Percentiles rank a stretch among this genome's conserved stretches.
phyloP scores from a whole-genome alignment of 2,329 filamentous ascomycete genomes.

The Arthroderma uncinatum region DNA sequence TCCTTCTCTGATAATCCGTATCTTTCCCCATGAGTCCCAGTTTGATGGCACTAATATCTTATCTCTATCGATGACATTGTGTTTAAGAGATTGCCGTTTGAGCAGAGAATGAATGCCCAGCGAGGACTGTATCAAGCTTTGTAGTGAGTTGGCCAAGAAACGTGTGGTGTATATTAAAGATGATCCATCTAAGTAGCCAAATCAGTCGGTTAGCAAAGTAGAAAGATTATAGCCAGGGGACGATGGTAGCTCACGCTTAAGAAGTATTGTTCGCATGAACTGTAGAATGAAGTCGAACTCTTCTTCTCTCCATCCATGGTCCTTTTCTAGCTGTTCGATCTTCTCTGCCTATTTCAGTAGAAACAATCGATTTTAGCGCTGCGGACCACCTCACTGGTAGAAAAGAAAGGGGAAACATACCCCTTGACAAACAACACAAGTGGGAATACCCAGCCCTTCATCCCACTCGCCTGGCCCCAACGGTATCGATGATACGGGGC shows the following conservation, averaged over 20 bases:
- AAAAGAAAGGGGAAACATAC: slow-evolving; percentile 38
- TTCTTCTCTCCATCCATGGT: slow-evolving; percentile 86
- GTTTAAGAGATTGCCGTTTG: slow-evolving; percentile 66
- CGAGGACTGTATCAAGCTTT: slow-evolving; percentile 70
- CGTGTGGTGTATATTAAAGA: slow-evolving; percentile 78
- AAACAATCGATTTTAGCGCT: slow-evolving; percentile 5
- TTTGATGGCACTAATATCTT: slow-evolving; percentile 91
- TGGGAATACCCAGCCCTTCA: slow-evolving; percentile 70
- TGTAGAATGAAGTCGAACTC: slow-evolving; percentile 94
- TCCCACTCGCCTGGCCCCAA: slow-evolving; percentile 88
- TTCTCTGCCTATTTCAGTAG: slow-evolving; percentile 57
- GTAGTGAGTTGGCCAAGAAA: slow-evolving; percentile 63
- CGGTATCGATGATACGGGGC: slow-evolving; percentile 56
- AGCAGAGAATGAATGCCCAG: slow-evolving; percentile 76
- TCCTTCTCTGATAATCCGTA: slow-evolving; percentile 76
- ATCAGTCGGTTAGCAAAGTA: slow-evolving; percentile 7
- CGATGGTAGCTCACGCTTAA: slow-evolving; percentile 55
- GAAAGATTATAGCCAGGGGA: slow-evolving; percentile 12
- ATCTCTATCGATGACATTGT: slow-evolving; percentile 86
- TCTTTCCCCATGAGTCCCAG: slow-evolving; percentile 98
- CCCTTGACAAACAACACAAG: slow-evolving; percentile 94
- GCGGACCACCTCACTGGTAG: neutral
- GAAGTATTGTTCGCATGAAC: slow-evolving; percentile 74
- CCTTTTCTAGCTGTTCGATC: slow-evolving; percentile 82
- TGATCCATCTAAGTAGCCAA: slow-evolving; percentile 51